These are phyloP conservation scores for Sordaria brevicollis DNA, from an alignment of 495 filamentous ascomycete genomes.

Conservation along the genomic window DNA sequence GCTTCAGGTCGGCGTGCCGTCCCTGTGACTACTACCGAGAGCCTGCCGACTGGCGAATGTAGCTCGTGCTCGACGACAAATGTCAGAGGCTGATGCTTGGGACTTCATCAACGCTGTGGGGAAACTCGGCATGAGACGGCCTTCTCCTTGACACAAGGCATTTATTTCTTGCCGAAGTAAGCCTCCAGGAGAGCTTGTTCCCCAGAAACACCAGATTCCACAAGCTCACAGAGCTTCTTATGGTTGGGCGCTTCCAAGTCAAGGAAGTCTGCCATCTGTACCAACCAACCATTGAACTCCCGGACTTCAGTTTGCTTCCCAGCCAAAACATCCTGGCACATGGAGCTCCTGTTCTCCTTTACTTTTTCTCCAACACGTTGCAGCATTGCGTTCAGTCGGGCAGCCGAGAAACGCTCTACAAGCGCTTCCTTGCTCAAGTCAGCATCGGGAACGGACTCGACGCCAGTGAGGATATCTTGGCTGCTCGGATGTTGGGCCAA, in stretches of 20 bases:
- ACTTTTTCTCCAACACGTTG: slow-evolving; percentile 47
- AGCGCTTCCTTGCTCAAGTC: slow-evolving; percentile 46
- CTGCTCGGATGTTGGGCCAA: slow-evolving; percentile 17
- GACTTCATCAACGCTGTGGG: not conserved
- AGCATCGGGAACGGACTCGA: not conserved
- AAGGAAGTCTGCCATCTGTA: slow-evolving; percentile 25
- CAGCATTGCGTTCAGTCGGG: slow-evolving; percentile 14
- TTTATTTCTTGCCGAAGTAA: slow-evolving; percentile 8
- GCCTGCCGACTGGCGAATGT: not conserved
- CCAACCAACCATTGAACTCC: slow-evolving; percentile 78
- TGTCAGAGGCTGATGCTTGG: not conserved
- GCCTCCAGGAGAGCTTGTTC: slow-evolving; percentile 12
- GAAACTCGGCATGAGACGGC: not conserved
- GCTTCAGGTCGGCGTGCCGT: not conserved
- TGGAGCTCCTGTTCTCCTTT: slow-evolving; percentile 58
- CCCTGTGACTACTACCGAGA: not conserved
- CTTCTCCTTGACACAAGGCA: slow-evolving; percentile 2
- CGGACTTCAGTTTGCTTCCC: slow-evolving; percentile 64
- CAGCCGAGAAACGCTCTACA: slow-evolving; percentile 17
- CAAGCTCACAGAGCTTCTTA: slow-evolving; percentile 18
- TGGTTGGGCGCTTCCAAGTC: slow-evolving; percentile 14
- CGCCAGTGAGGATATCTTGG: slow-evolving; percentile 10
- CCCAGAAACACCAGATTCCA: slow-evolving; percentile 10
- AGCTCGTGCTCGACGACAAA: not conserved
- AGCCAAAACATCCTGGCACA: slow-evolving; percentile 65